Conservation (phyloP, 2,329 filamentous ascomycete genomes). For the Apiospora kogelbergensis region DNA sequence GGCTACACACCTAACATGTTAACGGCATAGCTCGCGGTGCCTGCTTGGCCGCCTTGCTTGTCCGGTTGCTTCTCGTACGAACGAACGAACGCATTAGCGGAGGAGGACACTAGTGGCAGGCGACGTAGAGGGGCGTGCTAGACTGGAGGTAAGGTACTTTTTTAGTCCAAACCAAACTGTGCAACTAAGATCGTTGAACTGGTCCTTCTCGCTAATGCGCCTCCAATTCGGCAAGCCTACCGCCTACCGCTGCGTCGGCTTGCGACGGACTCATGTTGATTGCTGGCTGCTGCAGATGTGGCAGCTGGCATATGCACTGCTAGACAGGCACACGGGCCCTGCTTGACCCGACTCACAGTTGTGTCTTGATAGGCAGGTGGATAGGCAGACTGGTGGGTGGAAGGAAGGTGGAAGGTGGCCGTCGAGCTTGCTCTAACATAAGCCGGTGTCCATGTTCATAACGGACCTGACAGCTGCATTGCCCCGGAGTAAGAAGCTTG, state of each 20-base stretch:
- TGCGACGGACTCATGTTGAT: not conserved
- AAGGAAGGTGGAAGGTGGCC: no score
- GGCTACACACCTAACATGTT: no score
- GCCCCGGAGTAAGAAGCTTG: slow-evolving; percentile 4
- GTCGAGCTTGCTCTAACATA: not conserved
- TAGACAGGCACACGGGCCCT: not conserved
- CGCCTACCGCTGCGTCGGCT: slow-evolving; percentile 1
- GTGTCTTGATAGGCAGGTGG: not conserved
- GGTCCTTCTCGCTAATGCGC: slow-evolving; percentile 3
- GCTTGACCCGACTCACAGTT: not conserved
- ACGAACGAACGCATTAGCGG: not conserved
- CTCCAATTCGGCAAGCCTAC: slow-evolving; percentile 4
- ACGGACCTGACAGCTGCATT: slow-evolving; percentile 1
- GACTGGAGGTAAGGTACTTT: not conserved
- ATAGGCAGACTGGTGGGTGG: no score
- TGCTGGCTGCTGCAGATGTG: not conserved
- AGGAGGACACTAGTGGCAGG: no score
- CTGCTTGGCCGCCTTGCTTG: not conserved
- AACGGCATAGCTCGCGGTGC: no score
- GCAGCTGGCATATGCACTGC: slow-evolving; percentile 6
- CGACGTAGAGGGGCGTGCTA: not conserved
- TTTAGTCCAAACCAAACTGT: slow-evolving; percentile 3
- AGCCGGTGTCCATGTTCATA: slow-evolving; percentile 5
- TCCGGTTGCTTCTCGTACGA: not conserved
- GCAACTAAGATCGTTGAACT: slow-evolving; percentile 7